phyloP scores from a whole-genome alignment of 768 basidiomycete genomes.

The Leccinellum rugosiceps region DNA sequence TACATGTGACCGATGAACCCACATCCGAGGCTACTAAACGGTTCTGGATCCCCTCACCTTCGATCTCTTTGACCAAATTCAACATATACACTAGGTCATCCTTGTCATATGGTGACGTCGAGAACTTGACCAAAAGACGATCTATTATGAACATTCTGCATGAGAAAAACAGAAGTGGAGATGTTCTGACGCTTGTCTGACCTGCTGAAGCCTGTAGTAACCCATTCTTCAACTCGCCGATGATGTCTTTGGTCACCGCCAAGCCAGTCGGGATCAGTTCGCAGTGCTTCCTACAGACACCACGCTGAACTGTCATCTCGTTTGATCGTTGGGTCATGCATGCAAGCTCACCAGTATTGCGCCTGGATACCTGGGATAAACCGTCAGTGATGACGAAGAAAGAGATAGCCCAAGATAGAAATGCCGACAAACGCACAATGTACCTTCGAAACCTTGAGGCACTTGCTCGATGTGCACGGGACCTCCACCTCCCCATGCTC shows the following conservation, averaged over 20 bases:
- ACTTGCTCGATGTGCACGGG: slow-evolving; percentile 23
- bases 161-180: not conserved
- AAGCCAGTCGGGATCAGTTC: slow-evolving; percentile 29
- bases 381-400: not conserved
- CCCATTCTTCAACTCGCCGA: slow-evolving; percentile 17
- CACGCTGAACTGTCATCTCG: not conserved
- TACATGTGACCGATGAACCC: not conserved
- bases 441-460: slow-evolving; percentile 7
- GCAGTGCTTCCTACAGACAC: slow-evolving; percentile 26
- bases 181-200: not conserved
- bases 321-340: not conserved
- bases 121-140: slow-evolving; percentile 31
- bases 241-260: slow-evolving; percentile 16
- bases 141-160: slow-evolving; percentile 12
- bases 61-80: slow-evolving; percentile 27
- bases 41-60: slow-evolving; percentile 10
- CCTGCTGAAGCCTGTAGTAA: slow-evolving; percentile 31
- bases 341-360: slow-evolving; percentile 27
- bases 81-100: slow-evolving; percentile 25
- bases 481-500: slow-evolving; percentile 19
- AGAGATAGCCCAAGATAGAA: not conserved
- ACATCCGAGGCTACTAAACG: not conserved
- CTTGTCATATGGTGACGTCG: slow-evolving; percentile 29
- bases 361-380: slow-evolving; percentile 25
- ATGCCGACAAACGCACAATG: slow-evolving; percentile 22